Evolutionary conservation across 2,329 filamentous ascomycete genomes (phyloP).

Genomic region (Xylariaceae sp.): DNA sequence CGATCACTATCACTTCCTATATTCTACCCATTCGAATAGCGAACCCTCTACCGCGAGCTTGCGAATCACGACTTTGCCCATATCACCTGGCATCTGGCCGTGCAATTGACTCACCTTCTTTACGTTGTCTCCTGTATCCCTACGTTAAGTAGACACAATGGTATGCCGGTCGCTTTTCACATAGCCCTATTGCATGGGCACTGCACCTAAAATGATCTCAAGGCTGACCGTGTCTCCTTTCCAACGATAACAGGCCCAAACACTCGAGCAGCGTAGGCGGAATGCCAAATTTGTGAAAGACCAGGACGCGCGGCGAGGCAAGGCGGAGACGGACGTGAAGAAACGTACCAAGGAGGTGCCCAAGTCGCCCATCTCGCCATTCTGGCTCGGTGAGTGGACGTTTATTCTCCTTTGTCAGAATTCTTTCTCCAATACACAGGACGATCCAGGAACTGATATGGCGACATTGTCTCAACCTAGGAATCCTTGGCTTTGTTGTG

Average conservation of each 20-base stretch:
- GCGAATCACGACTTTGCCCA: background rate
- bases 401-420: background rate
- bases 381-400: conserved; percentile 59
- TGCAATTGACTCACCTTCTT: background rate
- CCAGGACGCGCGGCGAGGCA: conserved; percentile 77
- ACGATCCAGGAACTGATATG: conserved; percentile 17
- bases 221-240: conserved; percentile 8
- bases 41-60: background rate
- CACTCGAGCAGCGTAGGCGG: conserved; percentile 79
- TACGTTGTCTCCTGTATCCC: conserved; percentile 4
- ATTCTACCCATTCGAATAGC: background rate
- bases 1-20: conserved; percentile 13
- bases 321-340: conserved; percentile 69
- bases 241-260: conserved; percentile 69
- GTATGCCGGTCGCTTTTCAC: conserved; percentile 26
- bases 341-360: conserved; percentile 60
- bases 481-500: conserved; percentile 63
- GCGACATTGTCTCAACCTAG: conserved; percentile 43
- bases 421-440: background rate
- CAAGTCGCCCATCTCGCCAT: conserved; percentile 68
- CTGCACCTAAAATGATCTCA: background rate
- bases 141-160: conserved; percentile 34
- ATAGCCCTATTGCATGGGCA: background rate
- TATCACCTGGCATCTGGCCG: background rate
- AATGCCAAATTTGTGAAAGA: conserved; percentile 80